A percentile compares a stretch with the other conserved stretches of the same genome.
Evolutionary conservation across 2,329 filamentous ascomycete species (phyloP).

Genomic region (Trichoderma arundinaceum): DNA sequence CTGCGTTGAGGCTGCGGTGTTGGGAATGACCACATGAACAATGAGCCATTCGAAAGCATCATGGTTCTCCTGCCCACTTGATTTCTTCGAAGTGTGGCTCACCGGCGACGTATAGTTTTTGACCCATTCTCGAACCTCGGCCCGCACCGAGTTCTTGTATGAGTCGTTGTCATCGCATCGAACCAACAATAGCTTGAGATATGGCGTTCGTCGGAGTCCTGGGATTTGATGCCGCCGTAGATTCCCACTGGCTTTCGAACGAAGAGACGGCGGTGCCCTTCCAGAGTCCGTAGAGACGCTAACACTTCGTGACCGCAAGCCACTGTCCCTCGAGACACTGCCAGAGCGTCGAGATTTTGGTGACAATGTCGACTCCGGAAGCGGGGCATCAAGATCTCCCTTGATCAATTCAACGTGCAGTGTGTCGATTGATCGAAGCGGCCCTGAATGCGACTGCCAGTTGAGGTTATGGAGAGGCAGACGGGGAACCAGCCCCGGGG

Average conservation of each 20-base stretch:
- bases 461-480: conserved; percentile 90
- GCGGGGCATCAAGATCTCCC: conserved; percentile 53
- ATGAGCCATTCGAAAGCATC: conserved; percentile 97
- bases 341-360: conserved; percentile 42
- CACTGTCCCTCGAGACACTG: conserved; percentile 57
- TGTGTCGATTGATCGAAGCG: conserved; percentile 89
- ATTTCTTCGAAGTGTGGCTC: conserved; percentile 55
- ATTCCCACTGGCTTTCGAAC: conserved; percentile 43
- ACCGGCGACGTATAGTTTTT: conserved; percentile 72
- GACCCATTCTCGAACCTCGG: conserved; percentile 88
- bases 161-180: conserved; percentile 95
- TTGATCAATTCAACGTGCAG: conserved; percentile 88
- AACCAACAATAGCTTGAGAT: conserved; percentile 87
- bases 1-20: conserved; percentile 79
- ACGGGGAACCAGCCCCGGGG: conserved; percentile 75
- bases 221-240: conserved; percentile 89
- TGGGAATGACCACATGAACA: conserved; percentile 87
- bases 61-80: conserved; percentile 82
- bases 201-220: conserved; percentile 88
- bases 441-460: conserved; percentile 94
- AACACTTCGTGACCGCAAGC: conserved; percentile 62
- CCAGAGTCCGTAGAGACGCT: conserved; percentile 47
- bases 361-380: conserved; percentile 44
- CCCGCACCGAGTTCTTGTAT: conserved; percentile 81
- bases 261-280: conserved; percentile 39